phyloP scores from a whole-genome alignment of 169 alveolate genomes.

The Perkinsus chesapeaki region DNA sequence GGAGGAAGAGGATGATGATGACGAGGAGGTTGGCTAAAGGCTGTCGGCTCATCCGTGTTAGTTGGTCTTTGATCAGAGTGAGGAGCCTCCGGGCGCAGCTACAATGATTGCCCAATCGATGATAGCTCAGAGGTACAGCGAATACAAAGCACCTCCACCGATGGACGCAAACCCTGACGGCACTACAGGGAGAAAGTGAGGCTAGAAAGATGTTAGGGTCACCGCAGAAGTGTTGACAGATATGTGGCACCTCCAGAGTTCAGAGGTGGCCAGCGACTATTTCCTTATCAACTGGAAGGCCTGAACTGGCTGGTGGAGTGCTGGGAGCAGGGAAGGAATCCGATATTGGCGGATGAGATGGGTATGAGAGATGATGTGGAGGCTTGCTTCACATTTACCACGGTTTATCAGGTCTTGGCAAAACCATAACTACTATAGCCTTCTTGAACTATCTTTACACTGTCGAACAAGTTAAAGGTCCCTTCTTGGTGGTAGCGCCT shows the following conservation, averaged over 20 bases:
- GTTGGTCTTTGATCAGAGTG: neutral
- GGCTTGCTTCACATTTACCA: neutral
- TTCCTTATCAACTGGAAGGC: constrained; percentile 36
- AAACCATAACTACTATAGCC: constrained; percentile 66
- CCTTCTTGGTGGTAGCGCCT: constrained; percentile 80
- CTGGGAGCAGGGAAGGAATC: constrained; percentile 68
- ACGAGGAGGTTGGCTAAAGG: neutral
- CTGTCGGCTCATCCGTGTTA: neutral
- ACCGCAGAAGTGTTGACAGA: neutral
- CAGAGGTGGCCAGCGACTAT: neutral
- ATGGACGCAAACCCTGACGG: neutral
- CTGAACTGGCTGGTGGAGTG: constrained; percentile 67
- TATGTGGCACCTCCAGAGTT: neutral
- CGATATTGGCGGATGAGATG: constrained; percentile 87
- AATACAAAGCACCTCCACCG: neutral
- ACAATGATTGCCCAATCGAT: neutral
- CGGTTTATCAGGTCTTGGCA: constrained; percentile 58
- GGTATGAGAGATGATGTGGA: constrained; percentile 34
- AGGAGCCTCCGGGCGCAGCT: neutral
- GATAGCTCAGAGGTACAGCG: neutral
- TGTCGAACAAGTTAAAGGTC: constrained; percentile 61
- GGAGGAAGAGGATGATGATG: neutral
- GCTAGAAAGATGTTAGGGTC: neutral
- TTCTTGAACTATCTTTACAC: constrained; percentile 63
- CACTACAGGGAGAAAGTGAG: neutral